phyloP scores from a whole-genome alignment of 225 moss, liverwort and hornwort species.

The Marchantia paleacea region DNA sequence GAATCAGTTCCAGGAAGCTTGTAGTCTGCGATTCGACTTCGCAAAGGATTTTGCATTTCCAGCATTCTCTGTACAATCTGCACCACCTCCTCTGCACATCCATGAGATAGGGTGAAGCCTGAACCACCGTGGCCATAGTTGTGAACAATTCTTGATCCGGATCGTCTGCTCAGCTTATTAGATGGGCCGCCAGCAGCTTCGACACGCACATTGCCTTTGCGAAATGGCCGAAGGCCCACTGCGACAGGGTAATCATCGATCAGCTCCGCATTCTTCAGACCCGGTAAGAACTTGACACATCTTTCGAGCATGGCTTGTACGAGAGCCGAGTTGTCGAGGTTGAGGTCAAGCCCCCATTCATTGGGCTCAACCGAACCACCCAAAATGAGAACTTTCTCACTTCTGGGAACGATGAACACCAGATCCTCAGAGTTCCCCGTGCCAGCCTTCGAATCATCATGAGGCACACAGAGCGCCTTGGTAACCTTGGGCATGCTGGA shows the following conservation, averaged over 20 bases:
- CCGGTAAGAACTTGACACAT: neutral
- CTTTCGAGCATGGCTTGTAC: neutral
- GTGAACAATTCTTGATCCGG: neutral
- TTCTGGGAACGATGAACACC: slow-evolving; percentile 1
- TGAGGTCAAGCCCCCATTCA: neutral
- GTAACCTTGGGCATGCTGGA: neutral
- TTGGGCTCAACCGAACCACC: slow-evolving; percentile 5
- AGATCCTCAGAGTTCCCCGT: neutral
- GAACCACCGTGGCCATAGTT: neutral
- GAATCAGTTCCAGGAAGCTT: too few relatives aligned
- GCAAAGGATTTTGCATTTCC: too few relatives aligned
- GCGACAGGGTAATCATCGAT: neutral
- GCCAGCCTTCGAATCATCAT: neutral
- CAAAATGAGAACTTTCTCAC: neutral
- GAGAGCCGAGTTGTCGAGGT: neutral
- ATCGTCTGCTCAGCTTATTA: neutral
- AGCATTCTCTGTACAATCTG: neutral
- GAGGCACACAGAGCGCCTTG: neutral
- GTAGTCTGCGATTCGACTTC: too few relatives aligned
- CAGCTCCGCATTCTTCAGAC: neutral
- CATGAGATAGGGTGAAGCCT: slow-evolving; percentile 1
- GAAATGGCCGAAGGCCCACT: neutral
- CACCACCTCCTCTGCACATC: slow-evolving; percentile 9
- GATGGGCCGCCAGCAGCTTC: neutral
- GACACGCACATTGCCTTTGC: neutral